phyloP scores from a whole-genome alignment of 257 asterid genomes.

The Fraxinus cuspidata region DNA sequence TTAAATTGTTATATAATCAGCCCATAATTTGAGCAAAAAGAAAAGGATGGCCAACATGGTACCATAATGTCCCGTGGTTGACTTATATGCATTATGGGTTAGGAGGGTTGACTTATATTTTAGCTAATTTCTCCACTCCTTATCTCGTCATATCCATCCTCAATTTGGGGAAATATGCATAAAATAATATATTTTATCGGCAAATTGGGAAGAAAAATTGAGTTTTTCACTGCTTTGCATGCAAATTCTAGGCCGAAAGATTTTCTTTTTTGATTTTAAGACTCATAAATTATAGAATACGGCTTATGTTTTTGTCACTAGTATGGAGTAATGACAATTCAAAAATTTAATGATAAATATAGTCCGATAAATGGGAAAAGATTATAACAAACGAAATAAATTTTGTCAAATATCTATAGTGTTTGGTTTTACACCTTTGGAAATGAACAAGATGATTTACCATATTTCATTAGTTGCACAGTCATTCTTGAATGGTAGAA shows the following conservation, averaged over 20 bases:
- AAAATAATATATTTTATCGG: not conserved
- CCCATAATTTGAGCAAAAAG: conserved; percentile 8
- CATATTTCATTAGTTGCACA: too few species aligned
- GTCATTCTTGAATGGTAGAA: too few species aligned
- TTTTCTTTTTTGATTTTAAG: too few species aligned
- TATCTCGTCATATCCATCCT: too few species aligned
- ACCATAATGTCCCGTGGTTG: conserved; percentile 25
- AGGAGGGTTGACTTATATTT: conserved; percentile 21
- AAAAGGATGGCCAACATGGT: conserved; percentile 13
- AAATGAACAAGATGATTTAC: too few species aligned
- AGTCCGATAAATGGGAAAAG: too few species aligned
- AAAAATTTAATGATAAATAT: too few species aligned
- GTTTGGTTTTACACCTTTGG: too few species aligned
- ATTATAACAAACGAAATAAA: too few species aligned
- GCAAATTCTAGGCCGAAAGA: not conserved
- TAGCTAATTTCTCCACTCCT: too few species aligned
- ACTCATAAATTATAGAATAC: not conserved
- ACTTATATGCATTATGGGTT: conserved; percentile 1
- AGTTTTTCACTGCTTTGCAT: not conserved
- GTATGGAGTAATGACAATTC: not conserved
- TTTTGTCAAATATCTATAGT: not conserved
- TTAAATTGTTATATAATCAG: not conserved
- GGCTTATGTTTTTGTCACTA: not conserved
- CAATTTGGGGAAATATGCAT: not conserved
- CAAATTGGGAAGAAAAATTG: not conserved